Evolutionary conservation across 805 yeast species (phyloP), one percentile per base, ranked within the genome.

Genomic region (Ogataea naganishii): DNA sequence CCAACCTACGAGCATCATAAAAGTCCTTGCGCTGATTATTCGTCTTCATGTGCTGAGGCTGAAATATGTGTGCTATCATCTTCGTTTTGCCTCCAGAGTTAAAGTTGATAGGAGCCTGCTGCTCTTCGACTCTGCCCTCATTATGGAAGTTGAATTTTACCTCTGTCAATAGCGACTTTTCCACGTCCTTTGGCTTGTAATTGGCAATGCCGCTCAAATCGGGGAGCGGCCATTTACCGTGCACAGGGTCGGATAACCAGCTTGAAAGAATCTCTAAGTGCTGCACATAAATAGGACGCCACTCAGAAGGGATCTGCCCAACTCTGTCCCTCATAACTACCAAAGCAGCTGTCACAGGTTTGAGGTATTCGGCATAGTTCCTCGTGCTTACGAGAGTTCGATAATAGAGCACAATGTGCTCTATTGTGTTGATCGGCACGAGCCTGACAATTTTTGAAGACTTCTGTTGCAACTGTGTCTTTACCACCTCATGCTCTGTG

Each of bases 301-400:
- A 51, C 44, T 78, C 92, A 0, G 85, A 79, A 2, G 95, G 92
- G 25, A 89, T 51, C 27, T 70, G 69, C 6, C 97, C 97, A 10
- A 80, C 85, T 35, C 77, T 66, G 39, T 81, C 94, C 43, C 95
- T 60, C 30, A 85, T 54, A 18, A 86, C 83, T 4, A 86, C 95
- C 13, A 80, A 67, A 1, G 94, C 85, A 1, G 95, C 83, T 1
- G 88, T 75, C 7, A 80, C 75, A 27, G 74, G 75, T 38, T 73
- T 78, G 25, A 85, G 58, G 40, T 72, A 71, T 15, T 64, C 62
- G 19, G 58, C 48, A 20, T 60, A 53, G 42, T 53, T 41, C 56
- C 58, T 45, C 13, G 44, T 37, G 21, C 41, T 37, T 9, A 45
- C 39, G 31, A 46, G 29, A 39, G 56, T 35, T 35, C 50, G 47